Percentiles rank a stretch among this genome's conserved stretches.
These are phyloP conservation scores for Nothophytophthora sp. DNA, from an alignment of 352 stramenopile species.

Conservation along the genomic window DNA sequence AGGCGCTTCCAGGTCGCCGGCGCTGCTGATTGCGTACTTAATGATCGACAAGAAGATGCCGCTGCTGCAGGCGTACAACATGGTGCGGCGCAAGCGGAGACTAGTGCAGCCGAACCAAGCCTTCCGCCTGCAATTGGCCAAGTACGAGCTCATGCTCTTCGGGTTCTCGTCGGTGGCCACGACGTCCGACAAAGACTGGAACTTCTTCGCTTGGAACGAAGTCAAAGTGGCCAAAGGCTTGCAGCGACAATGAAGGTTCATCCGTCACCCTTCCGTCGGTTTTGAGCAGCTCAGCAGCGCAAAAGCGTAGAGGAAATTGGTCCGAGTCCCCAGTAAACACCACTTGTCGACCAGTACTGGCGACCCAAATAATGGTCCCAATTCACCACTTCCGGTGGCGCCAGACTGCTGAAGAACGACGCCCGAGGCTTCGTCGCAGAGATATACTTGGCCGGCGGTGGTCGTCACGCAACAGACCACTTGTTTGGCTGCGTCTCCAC, in stretches of 20 bases:
- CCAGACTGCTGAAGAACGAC: conserved; percentile 24
- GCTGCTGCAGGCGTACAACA: conserved; percentile 58
- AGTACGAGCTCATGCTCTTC: conserved; percentile 64
- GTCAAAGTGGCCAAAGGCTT: conserved; percentile 35
- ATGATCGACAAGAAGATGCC: conserved; percentile 72
- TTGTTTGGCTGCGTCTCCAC: too few species aligned
- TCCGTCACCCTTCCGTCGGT: too few species aligned
- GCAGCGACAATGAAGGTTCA: neutral
- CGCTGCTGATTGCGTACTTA: conserved; percentile 61
- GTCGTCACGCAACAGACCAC: conserved; percentile 49
- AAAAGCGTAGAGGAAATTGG: conserved; percentile 45
- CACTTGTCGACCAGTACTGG: conserved; percentile 46
- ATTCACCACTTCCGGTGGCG: neutral
- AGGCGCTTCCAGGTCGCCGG: conserved; percentile 56
- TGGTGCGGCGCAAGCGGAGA: conserved; percentile 44
- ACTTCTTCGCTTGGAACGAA: conserved; percentile 76
- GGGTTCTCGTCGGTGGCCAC: conserved; percentile 52
- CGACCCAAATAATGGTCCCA: conserved; percentile 59
- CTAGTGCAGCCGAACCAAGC: conserved; percentile 56
- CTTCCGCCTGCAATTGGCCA: conserved; percentile 70
- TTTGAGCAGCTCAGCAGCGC: neutral
- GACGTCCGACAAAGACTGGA: conserved; percentile 64
- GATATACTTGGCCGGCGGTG: conserved; percentile 35
- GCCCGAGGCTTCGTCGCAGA: conserved; percentile 45
- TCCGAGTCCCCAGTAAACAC: conserved; percentile 54